phyloP scores from a whole-genome alignment of 1,139 yeast species.

The Citeromyces hawaiiensis region DNA sequence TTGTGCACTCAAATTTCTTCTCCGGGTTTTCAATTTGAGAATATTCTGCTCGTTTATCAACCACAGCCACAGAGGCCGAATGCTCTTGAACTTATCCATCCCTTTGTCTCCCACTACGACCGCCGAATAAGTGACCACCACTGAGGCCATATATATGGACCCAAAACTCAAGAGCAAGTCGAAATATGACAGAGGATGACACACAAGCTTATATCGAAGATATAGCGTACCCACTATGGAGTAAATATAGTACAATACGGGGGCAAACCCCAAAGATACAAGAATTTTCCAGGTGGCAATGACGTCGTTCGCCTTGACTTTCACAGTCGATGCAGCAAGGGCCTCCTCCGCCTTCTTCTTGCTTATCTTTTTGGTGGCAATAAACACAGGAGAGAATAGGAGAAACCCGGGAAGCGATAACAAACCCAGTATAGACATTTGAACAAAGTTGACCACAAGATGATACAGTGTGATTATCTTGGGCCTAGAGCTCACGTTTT shows the following conservation, averaged over 20 bases:
- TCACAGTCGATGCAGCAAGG: slow-evolving; percentile 78
- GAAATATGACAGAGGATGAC: slow-evolving; percentile 5
- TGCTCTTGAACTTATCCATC: slow-evolving; percentile 70
- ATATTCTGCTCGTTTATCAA: slow-evolving; percentile 45
- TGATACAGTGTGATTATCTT: slow-evolving; percentile 30
- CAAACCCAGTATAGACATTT: slow-evolving; percentile 37
- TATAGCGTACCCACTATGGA: slow-evolving; percentile 53
- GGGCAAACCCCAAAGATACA: slow-evolving; percentile 82
- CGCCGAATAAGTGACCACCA: slow-evolving; percentile 74
- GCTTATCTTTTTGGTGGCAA: slow-evolving; percentile 65
- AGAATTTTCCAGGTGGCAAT: slow-evolving; percentile 93
- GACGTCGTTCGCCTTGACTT: slow-evolving; percentile 84
- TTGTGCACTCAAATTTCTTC: slow-evolving; percentile 40
- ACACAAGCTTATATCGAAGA: slow-evolving; percentile 17
- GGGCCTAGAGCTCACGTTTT: slow-evolving; percentile 35
- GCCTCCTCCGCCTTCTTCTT: slow-evolving; percentile 64
- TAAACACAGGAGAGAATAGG: slow-evolving; percentile 77
- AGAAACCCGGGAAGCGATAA: slow-evolving; percentile 78
- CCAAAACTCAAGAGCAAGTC: slow-evolving; percentile 25
- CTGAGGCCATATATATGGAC: slow-evolving; percentile 41
- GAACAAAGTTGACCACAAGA: slow-evolving; percentile 38
- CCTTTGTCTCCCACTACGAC: slow-evolving; percentile 88
- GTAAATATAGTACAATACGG: slow-evolving; percentile 68
- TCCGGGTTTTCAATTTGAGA: slow-evolving; percentile 35
- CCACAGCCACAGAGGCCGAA: slow-evolving; percentile 72